These are phyloP conservation scores for Microdochium bolleyi DNA, from an alignment of 2,329 filamentous ascomycete genomes.

Conservation along the genomic window DNA sequence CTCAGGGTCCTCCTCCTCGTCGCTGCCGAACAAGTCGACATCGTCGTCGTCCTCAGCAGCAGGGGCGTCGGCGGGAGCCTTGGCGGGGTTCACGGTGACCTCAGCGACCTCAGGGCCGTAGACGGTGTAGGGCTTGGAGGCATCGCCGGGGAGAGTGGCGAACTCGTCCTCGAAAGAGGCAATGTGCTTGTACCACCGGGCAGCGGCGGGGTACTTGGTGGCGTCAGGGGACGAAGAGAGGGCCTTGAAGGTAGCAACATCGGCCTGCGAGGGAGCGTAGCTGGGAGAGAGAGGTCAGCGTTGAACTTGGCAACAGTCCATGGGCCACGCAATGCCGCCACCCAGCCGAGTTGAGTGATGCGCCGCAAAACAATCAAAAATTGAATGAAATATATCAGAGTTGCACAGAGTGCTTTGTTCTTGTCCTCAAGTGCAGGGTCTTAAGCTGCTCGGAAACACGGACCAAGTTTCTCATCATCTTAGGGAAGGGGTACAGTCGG, in stretches of 20 bases:
- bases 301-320: not conserved
- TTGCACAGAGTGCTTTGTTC: slow-evolving; percentile 25
- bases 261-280: slow-evolving; percentile 76
- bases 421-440: slow-evolving; percentile 51
- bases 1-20: slow-evolving; percentile 91
- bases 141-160: slow-evolving; percentile 80
- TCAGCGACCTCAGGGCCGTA: slow-evolving; percentile 82
- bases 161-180: slow-evolving; percentile 90
- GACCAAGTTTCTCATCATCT: slow-evolving; percentile 72
- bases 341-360: not conserved
- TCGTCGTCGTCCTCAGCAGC: slow-evolving; percentile 72
- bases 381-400: slow-evolving; percentile 18
- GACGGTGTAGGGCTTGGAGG: slow-evolving; percentile 77
- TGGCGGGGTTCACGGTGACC: slow-evolving; percentile 76
- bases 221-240: slow-evolving; percentile 67
- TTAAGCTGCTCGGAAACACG: slow-evolving; percentile 77
- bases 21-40: slow-evolving; percentile 87
- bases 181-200: slow-evolving; percentile 99
- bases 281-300: slow-evolving; percentile 17
- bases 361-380: not conserved
- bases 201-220: slow-evolving; percentile 85
- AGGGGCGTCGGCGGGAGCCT: slow-evolving; percentile 62
- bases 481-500: slow-evolving; percentile 7
- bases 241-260: slow-evolving; percentile 92
- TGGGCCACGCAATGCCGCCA: not conserved